Percentiles rank a stretch among this genome's conserved stretches.
Conservation (phyloP, 2,329 filamentous ascomycete species). For the Fusarium tricinctum region DNA sequence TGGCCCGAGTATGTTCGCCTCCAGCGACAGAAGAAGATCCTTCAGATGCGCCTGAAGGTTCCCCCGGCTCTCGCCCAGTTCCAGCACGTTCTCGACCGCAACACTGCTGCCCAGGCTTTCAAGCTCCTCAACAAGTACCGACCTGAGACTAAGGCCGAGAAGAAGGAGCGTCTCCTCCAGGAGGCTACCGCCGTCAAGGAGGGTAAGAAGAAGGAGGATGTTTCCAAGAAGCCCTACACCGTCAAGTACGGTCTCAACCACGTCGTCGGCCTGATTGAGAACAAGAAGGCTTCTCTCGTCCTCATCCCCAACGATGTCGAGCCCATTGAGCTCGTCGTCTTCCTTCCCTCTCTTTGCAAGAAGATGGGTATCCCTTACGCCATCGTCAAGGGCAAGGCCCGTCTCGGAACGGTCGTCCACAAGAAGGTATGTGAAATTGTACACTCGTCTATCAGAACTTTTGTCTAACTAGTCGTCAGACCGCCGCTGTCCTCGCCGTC, state of each 20-base stretch:
- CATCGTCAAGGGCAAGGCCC: conserved; percentile 99
- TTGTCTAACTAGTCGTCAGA: conserved; percentile 70
- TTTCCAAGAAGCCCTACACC: conserved; percentile 99
- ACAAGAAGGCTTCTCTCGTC: conserved; percentile 99
- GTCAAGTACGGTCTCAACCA: conserved; percentile 99
- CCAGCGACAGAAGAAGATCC: conserved; percentile 93
- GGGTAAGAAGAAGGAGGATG: conserved; percentile 99
- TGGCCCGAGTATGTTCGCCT: conserved; percentile 99
- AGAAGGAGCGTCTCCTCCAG: conserved; percentile 99
- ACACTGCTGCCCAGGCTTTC: conserved; percentile 96
- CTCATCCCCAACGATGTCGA: conserved; percentile 99
- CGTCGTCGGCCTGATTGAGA: conserved; percentile 96
- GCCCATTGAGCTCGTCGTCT: conserved; percentile 99
- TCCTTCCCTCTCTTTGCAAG: conserved; percentile 98
- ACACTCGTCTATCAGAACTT: no score
- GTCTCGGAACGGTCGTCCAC: conserved; percentile 98
- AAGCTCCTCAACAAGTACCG: conserved; percentile 99
- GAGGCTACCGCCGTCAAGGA: conserved; percentile 98
- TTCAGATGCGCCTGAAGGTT: conserved; percentile 98
- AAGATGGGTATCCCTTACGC: conserved; percentile 99
- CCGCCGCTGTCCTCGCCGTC: conserved; percentile 92
- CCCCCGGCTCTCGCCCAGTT: conserved; percentile 98
- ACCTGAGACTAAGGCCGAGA: conserved; percentile 98
- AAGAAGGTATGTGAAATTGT: conserved; percentile 81
- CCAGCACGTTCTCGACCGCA: conserved; percentile 95